phyloP scores from a whole-genome alignment of 2,329 filamentous ascomycete species.

The Verticillium tricorpus region DNA sequence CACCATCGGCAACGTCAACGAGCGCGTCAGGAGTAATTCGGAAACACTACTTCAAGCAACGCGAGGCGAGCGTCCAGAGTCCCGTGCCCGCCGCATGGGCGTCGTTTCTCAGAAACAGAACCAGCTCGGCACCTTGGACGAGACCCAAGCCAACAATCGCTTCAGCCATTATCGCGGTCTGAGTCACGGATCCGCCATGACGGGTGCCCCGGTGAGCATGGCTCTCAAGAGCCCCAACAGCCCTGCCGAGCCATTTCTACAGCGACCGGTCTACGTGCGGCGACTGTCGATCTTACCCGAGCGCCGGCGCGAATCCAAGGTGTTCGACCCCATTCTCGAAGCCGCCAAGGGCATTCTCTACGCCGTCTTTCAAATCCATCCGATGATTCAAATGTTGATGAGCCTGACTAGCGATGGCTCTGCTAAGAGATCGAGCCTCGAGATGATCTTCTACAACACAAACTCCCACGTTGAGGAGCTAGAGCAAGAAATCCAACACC shows the following conservation, averaged over 20 bases:
- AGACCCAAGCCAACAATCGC: constrained; percentile 57
- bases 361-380: constrained; percentile 64
- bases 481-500: constrained; percentile 60
- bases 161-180: constrained; percentile 64
- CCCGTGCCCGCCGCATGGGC: constrained; percentile 59
- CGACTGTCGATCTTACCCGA: constrained; percentile 60
- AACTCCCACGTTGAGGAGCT: constrained; percentile 62
- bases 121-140: constrained; percentile 59
- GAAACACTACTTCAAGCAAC: constrained; percentile 51
- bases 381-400: constrained; percentile 62
- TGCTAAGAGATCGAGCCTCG: constrained; percentile 57
- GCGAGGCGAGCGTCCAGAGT: constrained; percentile 45
- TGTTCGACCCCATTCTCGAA: constrained; percentile 58
- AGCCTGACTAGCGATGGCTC: constrained; percentile 57
- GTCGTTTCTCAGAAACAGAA: constrained; percentile 56
- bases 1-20: constrained; percentile 65
- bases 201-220: constrained; percentile 36
- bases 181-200: constrained; percentile 66
- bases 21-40: constrained; percentile 62
- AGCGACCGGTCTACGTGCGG: constrained; percentile 59
- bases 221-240: constrained; percentile 51
- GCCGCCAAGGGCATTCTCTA: constrained; percentile 63
- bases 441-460: constrained; percentile 65
- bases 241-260: constrained; percentile 51
- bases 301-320: constrained; percentile 56